Conservation (phyloP, 352 stramenopile species). For the Sclerospora graminicola region DNA sequence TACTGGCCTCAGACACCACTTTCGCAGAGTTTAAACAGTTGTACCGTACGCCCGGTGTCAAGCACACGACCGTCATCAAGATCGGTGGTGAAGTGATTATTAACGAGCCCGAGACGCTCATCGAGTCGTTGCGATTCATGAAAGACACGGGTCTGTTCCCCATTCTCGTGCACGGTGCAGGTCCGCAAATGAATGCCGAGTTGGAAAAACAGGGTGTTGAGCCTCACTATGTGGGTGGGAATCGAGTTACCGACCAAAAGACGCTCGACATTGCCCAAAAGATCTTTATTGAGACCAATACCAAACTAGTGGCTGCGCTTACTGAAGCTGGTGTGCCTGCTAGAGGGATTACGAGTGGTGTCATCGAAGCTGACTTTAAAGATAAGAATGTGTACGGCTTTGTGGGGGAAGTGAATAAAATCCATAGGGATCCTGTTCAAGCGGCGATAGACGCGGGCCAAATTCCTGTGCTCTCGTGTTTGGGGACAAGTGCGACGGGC, state of each 20-base stretch:
- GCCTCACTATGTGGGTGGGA: conserved; percentile 80
- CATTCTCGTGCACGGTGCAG: conserved; percentile 82
- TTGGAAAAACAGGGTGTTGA: conserved; percentile 70
- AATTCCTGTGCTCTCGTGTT: conserved; percentile 80
- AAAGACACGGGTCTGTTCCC: conserved; percentile 74
- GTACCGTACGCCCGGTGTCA: conserved; percentile 61
- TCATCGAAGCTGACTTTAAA: conserved; percentile 77
- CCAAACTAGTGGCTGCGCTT: conserved; percentile 70
- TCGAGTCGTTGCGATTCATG: conserved; percentile 77
- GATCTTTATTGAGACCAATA: conserved; percentile 80
- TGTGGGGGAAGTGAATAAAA: conserved; percentile 75
- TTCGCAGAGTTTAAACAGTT: conserved; percentile 61
- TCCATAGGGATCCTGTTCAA: conserved; percentile 60
- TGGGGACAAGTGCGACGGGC: conserved; percentile 62
- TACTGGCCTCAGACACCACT: conserved; percentile 40
- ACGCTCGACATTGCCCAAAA: conserved; percentile 80
- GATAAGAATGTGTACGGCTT: conserved; percentile 78
- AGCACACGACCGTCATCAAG: conserved; percentile 82
- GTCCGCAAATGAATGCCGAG: conserved; percentile 86
- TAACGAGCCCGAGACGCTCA: conserved; percentile 78
- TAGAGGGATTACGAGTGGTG: conserved; percentile 74
- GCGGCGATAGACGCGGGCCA: conserved; percentile 51
- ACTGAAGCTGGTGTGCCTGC: conserved; percentile 51
- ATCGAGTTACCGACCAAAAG: conserved; percentile 79
- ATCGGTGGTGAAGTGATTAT: conserved; percentile 85